Evolutionary conservation across 345 rosid genomes (phyloP), one percentile per base, ranked within the genome.

Genomic region (Draba incana): DNA sequence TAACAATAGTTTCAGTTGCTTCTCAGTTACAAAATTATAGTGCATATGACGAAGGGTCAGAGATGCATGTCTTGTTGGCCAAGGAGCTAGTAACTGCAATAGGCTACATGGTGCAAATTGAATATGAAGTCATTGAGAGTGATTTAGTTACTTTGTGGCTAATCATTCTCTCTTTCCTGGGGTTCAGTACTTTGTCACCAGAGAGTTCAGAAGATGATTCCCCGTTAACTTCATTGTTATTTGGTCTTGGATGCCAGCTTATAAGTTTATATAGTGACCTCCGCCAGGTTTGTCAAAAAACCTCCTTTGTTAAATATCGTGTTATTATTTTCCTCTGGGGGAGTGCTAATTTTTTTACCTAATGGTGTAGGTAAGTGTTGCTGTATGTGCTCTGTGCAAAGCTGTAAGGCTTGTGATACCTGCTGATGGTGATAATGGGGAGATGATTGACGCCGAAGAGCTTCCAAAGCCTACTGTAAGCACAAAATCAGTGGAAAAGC

Each of bases 261-360:
- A 77, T 94, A 79, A 72, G 80, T 70, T 89, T 91, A 55, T 87
- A 83, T 64, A 72, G 93, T 72, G 96, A 92, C 35, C 90, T 94
- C 58, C 93, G 92, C 50, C 96, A 91, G 99, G 99, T 94, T 80
- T 72, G 89, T 83, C 57, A 52, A 75, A 8, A 35, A 20, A 20
- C 20, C 20, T 20, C 20, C 20, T 0, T 20, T 35, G 39, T 35
- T 35, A 35, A 35, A 35, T 35, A 10, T 35, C 60, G 47, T 38
- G 51, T 28, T 67, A 8, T 60, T 50, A 53, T 61, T 60, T 13
- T 54, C 10, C 45, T 31, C 20, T 67, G 30, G 23, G 42, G 44
- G 10, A 45, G 39, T 52, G 44, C 58, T 55, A 14, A 28, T 60
- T 30, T 63, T 63, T 35, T 76, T 59, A 37, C 70, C 43, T 46